Base-by-base conservation (phyloP, 2,329 filamentous ascomycete species). In the Bipolaris gigantea region DNA sequence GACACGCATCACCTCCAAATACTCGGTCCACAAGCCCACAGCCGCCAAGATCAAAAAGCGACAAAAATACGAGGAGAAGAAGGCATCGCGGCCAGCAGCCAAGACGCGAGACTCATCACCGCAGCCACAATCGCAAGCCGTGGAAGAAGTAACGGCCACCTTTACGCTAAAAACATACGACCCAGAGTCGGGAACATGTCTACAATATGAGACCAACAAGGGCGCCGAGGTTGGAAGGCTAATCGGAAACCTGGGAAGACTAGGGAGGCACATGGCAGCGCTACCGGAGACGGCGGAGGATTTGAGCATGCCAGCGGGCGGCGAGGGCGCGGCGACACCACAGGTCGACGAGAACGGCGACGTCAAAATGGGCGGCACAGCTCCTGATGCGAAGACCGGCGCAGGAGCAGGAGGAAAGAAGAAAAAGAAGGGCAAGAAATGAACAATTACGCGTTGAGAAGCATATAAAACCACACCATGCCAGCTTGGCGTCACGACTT, bases 131-230 rank as follows among this genome's bases (percentile, higher is more conserved):
- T 50, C 59, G 38, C 61, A 61, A 47, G 65, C 65, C 19, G 61
- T 62, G 18, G 57, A 69, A 35, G 70, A 70, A 36, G 61, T 64
- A 15, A 67, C 63, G 36, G 92, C 88, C 61, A 84, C 81, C 50
- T 86, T 99, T 47, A 88, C 86, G 4, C 79, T 99, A 57, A 97
- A 96, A 79, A 94, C 94, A 4, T 97, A 87, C 78, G 90, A 97
- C 73, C 89, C 94, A 0, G 79, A 79, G 38, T 89, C 87, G 50
- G 94, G 94, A 68, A 87, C 88, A 53, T 88, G 88, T 57, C 82
- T 99, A 59, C 96, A 97, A 77, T 97, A 97, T 80, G 83, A 85
- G 72, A 99, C 94, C 33, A 88, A 88, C 71, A 96, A 96, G 76
- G 90, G 89, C 18, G 90, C 90, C 18, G 93, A 97, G 77, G 92